These are phyloP conservation scores for Ilyonectria sp. DNA, from an alignment of 2,329 filamentous ascomycete species.

Conservation along the genomic window DNA sequence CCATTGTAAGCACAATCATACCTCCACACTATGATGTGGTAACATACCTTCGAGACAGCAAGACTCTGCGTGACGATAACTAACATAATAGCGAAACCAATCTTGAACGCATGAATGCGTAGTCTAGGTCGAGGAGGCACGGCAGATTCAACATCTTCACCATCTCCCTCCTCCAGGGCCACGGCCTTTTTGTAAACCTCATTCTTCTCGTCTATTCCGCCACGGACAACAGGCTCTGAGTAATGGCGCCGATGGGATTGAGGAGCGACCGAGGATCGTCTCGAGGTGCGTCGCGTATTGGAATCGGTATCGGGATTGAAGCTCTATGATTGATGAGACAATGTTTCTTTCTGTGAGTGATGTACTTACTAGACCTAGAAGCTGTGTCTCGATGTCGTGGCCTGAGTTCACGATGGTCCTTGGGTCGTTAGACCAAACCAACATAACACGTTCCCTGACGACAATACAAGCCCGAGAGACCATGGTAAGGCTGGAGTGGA, in stretches of 20 bases:
- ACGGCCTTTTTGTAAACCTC: slow-evolving; percentile 44
- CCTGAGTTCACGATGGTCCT: slow-evolving; percentile 43
- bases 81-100: slow-evolving; percentile 46
- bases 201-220: slow-evolving; percentile 46
- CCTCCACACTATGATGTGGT: neutral
- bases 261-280: neutral
- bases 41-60: slow-evolving; percentile 43
- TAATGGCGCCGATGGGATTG: neutral
- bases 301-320: neutral
- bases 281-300: neutral
- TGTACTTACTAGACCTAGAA: slow-evolving; percentile 43
- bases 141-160: slow-evolving; percentile 37
- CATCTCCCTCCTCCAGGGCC: slow-evolving; percentile 46
- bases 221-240: slow-evolving; percentile 38
- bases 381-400: slow-evolving; percentile 46
- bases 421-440: slow-evolving; percentile 45
- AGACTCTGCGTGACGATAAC: slow-evolving; percentile 45
- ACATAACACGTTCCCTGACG: slow-evolving; percentile 39
- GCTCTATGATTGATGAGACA: neutral
- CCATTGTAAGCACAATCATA: too few species aligned
- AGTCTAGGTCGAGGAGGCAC: slow-evolving; percentile 40
- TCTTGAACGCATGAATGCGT: slow-evolving; percentile 41
- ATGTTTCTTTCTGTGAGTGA: too few species aligned
- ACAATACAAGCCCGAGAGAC: slow-evolving; percentile 43
- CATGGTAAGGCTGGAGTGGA: slow-evolving; percentile 34